These are phyloP conservation scores for Russula griseocarnosa DNA, from an alignment of 768 basidiomycete species.

Conservation along the genomic window DNA sequence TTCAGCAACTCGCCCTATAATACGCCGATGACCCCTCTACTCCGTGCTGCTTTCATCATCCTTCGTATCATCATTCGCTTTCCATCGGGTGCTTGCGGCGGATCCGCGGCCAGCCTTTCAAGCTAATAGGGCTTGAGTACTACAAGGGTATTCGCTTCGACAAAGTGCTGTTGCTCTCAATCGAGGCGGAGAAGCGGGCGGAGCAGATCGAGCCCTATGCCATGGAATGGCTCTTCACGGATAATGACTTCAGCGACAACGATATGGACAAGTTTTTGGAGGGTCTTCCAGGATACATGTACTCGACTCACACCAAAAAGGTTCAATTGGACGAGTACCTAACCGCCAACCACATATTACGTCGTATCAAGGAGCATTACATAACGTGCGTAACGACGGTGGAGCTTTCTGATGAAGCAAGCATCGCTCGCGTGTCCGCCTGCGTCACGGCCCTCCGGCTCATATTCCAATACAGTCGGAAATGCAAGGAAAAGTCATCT, in stretches of 20 bases:
- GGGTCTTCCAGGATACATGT: conserved; percentile 17
- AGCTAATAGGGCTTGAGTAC: neutral
- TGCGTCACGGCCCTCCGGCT: conserved; percentile 11
- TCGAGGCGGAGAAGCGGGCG: neutral
- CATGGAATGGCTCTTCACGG: conserved; percentile 14
- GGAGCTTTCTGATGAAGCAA: conserved; percentile 12
- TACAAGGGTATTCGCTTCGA: conserved; percentile 12
- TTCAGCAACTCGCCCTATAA: conserved; percentile 17
- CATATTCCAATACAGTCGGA: conserved; percentile 8
- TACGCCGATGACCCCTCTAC: conserved; percentile 17
- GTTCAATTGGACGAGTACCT: neutral
- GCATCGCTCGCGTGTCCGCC: conserved; percentile 5
- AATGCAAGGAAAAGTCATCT: neutral
- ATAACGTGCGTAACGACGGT: conserved; percentile 9
- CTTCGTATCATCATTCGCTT: neutral
- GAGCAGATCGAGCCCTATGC: conserved; percentile 10
- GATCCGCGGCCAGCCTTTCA: neutral
- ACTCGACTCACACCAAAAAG: conserved; percentile 2
- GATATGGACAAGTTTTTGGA: conserved; percentile 22
- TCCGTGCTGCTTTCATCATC: neutral
- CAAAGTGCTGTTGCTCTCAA: neutral
- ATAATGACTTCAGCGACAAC: conserved; percentile 18
- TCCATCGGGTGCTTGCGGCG: neutral
- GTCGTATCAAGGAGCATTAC: conserved; percentile 11
- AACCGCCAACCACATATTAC: neutral